Evolutionary conservation across 768 basidiomycete species (phyloP).

Genomic region (Lactarius sp.): DNA sequence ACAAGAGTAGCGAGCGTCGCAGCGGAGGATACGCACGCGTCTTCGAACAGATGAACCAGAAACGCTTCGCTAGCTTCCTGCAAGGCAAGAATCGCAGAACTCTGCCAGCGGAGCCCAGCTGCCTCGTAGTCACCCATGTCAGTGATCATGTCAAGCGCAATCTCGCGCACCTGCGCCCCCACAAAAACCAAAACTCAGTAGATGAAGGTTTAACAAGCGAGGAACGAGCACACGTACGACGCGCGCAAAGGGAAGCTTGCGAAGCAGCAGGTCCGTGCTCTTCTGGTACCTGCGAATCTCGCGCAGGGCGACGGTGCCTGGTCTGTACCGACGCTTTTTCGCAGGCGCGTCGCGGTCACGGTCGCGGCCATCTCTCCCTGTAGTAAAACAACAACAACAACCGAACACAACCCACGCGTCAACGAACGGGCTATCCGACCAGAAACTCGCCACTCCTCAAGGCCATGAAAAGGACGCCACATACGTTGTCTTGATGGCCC

Average conservation of each 20-base stretch:
- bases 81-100: slow-evolving; percentile 85
- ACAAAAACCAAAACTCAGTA: not conserved
- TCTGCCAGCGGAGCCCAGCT: slow-evolving; percentile 85
- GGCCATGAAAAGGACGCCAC: not conserved
- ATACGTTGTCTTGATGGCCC: slow-evolving; percentile 21
- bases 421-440: not conserved
- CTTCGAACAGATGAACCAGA: slow-evolving; percentile 94
- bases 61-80: slow-evolving; percentile 97
- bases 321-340: slow-evolving; percentile 60
- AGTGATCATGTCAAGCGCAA: slow-evolving; percentile 86
- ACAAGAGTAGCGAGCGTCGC: slow-evolving; percentile 1
- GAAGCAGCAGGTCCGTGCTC: slow-evolving; percentile 81
- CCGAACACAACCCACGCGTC: slow-evolving; percentile 5
- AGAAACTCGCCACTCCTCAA: not conserved
- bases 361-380: slow-evolving; percentile 21
- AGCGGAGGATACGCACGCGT: slow-evolving; percentile 72
- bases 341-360: slow-evolving; percentile 34
- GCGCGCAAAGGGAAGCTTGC: slow-evolving; percentile 88
- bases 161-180: slow-evolving; percentile 78
- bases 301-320: slow-evolving; percentile 83
- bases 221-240: slow-evolving; percentile 51
- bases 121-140: slow-evolving; percentile 59
- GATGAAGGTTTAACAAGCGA: not conserved
- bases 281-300: slow-evolving; percentile 96
- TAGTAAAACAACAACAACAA: not conserved